Evolutionary conservation across 768 basidiomycete species (phyloP).

Genomic region (Mycena leptocephala): DNA sequence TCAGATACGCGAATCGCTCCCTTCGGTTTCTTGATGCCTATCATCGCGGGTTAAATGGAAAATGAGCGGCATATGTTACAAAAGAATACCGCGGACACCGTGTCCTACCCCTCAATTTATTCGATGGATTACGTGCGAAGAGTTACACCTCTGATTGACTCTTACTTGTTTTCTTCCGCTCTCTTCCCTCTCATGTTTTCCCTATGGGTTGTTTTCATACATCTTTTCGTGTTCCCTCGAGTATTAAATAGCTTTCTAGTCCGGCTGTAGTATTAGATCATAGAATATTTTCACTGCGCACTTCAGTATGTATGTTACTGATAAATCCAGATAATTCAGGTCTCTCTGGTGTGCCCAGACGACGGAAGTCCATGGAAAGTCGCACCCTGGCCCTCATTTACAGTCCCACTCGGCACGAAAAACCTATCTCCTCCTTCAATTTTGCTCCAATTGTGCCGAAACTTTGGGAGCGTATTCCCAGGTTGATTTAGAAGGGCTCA

Average conservation of each 20-base stretch:
- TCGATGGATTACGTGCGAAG: background rate
- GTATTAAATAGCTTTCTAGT: background rate
- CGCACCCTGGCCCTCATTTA: background rate
- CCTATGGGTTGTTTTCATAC: background rate
- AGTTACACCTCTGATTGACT: background rate
- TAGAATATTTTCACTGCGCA: background rate
- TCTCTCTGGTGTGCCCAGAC: too few relatives aligned
- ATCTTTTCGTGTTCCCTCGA: background rate
- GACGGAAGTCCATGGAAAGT: background rate
- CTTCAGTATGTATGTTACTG: background rate
- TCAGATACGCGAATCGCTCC: background rate
- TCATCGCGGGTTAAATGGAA: background rate
- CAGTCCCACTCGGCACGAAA: background rate
- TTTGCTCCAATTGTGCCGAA: background rate
- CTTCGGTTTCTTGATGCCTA: background rate
- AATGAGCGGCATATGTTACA: background rate
- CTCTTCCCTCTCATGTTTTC: background rate
- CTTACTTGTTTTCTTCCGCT: background rate
- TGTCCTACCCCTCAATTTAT: background rate
- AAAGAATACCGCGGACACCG: background rate
- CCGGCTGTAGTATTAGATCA: background rate
- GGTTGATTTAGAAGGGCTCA: background rate
- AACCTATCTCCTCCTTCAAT: background rate
- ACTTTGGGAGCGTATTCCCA: background rate
- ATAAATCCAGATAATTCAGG: too few relatives aligned